These are phyloP conservation scores for Mycosphaerelloides madeirae DNA, from an alignment of 2,329 filamentous ascomycete species.

Conservation along the genomic window DNA sequence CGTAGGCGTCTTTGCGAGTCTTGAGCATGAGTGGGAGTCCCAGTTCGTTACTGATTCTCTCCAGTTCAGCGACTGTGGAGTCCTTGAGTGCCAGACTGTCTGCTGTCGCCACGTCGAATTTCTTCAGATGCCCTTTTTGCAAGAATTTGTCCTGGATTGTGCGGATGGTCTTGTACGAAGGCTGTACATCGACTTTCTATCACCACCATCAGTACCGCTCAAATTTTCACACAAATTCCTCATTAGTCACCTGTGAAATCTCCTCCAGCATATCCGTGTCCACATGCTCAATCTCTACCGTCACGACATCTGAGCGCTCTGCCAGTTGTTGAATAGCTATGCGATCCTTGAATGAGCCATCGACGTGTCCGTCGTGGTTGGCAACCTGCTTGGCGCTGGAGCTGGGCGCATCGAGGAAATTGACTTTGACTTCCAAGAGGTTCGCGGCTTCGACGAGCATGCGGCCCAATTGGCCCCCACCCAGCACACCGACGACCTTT, in stretches of 20 bases:
- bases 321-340: constrained; percentile 77
- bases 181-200: constrained; percentile 61
- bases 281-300: constrained; percentile 93
- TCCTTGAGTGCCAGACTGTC: constrained; percentile 62
- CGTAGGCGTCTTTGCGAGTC: constrained; percentile 82
- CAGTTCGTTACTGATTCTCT: constrained; percentile 58
- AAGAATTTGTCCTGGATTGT: constrained; percentile 90
- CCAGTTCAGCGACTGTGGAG: constrained; percentile 57
- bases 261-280: constrained; percentile 86
- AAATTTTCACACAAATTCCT: no score
- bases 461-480: constrained; percentile 64
- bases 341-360: constrained; percentile 82
- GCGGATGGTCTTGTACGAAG: constrained; percentile 79
- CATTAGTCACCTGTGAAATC: constrained; percentile 48
- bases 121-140: constrained; percentile 75
- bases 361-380: constrained; percentile 66
- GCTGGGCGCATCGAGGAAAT: constrained; percentile 70
- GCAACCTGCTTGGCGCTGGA: constrained; percentile 84
- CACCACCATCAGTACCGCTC: no score
- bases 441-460: constrained; percentile 92
- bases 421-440: constrained; percentile 70
- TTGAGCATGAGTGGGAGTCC: constrained; percentile 92
- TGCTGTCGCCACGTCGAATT: constrained; percentile 66
- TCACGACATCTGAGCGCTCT: constrained; percentile 70
- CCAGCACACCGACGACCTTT: constrained; percentile 36